Base-by-base conservation (phyloP, 768 basidiomycete genomes). In the Rhodosporidiobolus odoratus region DNA sequence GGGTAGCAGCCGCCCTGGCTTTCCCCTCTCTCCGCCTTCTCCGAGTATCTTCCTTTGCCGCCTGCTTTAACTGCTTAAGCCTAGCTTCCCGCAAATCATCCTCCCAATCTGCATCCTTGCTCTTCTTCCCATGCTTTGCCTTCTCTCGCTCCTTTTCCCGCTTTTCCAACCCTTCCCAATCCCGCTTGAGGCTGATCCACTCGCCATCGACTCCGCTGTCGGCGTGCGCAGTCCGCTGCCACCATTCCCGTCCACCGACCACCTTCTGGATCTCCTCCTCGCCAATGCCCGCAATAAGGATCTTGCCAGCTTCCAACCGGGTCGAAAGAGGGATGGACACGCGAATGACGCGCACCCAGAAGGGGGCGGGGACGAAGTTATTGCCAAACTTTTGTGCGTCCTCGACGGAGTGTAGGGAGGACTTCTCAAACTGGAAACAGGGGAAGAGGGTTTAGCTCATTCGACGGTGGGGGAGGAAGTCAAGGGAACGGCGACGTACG, bases 181-280 rank as follows among this genome's bases (percentile, higher is more conserved):
- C 70, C 32, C 50, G 37, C 78, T 81, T 82, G 76, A 81, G 80
- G 30, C 78, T 79, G 62, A 82, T 82, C 82, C 82, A 82, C 67
- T 82, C 82, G 27, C 74, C 81, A 62, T 80, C 79, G 25, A 82
- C 77, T 2, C 80, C 80, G n/a, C 85, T 81, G 56, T 92, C 78
- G 27, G 89, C 88, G 50, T 94, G 87, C 41, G 94, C 92, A 19
- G 73, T 71, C 1, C 69, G 45, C 80, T 96, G 94, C 95, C 95
- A 98, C 93, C 95, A 98, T 78, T 94, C 93, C 9, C 86, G 85
- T 2, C 95, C 95, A 17, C 95, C 95, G 6, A 92, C 87, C 38
- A 91, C 78, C 48, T 83, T 84, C 72, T 86, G 84, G 21, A 85
- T 40, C 45, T 72, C 71, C 10, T 72, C 68, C 45, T 69, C 74